phyloP scores from a whole-genome alignment of 225 moss, liverwort and hornwort species.

The Neckera pumila region DNA sequence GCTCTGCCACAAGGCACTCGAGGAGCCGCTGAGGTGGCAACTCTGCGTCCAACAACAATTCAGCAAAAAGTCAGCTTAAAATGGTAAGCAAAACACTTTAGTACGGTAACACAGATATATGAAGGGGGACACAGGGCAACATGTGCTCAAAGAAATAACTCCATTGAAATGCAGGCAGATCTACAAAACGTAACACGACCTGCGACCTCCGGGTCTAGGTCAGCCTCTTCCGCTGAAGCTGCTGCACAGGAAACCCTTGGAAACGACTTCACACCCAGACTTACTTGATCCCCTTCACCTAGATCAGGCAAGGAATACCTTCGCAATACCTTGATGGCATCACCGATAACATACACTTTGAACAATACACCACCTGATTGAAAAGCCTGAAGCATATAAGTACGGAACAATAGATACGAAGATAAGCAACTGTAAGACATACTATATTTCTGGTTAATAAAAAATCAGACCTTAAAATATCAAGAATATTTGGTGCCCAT shows the following conservation, averaged over 20 bases:
- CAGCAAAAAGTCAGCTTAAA: not conserved
- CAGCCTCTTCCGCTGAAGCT: slow-evolving; percentile 32
- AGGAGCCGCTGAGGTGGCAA: slow-evolving; percentile 36
- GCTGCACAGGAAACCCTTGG: slow-evolving; percentile 46
- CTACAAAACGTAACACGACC: not conserved
- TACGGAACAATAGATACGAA: not conserved
- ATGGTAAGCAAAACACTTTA: not conserved
- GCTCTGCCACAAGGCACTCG: slow-evolving; percentile 31
- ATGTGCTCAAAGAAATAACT: not conserved
- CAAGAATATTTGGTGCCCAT: not conserved
- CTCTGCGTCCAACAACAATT: slow-evolving; percentile 9
- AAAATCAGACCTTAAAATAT: not conserved
- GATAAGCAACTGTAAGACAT: not conserved
- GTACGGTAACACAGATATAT: not conserved
- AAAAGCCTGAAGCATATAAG: not conserved
- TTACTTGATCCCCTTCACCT: slow-evolving; percentile 22
- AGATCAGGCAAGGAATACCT: slow-evolving; percentile 46
- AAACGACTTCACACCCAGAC: slow-evolving; percentile 32
- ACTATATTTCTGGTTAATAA: not conserved
- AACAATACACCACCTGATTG: slow-evolving; percentile 40
- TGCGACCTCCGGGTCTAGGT: slow-evolving; percentile 35
- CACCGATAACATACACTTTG: slow-evolving; percentile 45
- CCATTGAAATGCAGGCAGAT: not conserved
- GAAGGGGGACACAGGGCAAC: not conserved
- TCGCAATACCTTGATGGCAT: slow-evolving; percentile 38